phyloP scores from a whole-genome alignment of 306 rosid genomes.

The Biancaea sappan region DNA sequence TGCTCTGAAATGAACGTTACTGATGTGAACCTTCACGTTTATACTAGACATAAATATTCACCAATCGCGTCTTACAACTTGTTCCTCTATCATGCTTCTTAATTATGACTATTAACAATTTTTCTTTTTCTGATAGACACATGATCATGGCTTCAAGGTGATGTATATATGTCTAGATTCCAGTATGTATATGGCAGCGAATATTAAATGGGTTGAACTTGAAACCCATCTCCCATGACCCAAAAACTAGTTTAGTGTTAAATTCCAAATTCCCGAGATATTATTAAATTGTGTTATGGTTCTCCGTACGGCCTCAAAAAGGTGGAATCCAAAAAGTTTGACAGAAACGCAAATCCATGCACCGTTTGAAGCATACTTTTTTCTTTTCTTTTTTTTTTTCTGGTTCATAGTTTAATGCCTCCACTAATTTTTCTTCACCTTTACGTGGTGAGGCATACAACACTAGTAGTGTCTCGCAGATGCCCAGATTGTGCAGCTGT shows the following conservation, averaged over 20 bases:
- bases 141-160: neutral
- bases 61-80: neutral
- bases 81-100: neutral
- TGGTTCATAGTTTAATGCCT: neutral
- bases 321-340: neutral
- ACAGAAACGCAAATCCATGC: conserved; percentile 30
- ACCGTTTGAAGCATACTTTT: conserved; percentile 17
- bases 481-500: neutral
- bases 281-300: conserved; percentile 1
- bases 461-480: neutral
- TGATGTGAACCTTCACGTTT: neutral
- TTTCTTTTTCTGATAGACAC: neutral
- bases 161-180: no score
- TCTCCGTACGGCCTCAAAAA: neutral
- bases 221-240: no score
- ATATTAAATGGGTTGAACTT: no score
- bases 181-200: no score
- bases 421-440: neutral
- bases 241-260: neutral
- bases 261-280: conserved; percentile 7
- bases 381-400: no score
- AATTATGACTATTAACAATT: neutral
- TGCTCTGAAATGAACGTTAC: neutral
- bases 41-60: neutral
- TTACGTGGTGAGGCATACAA: neutral